Evolutionary conservation across 2,329 filamentous ascomycete genomes (phyloP), one percentile per base, ranked within the genome.

Genomic region (Cladosporium cucumerinum): DNA sequence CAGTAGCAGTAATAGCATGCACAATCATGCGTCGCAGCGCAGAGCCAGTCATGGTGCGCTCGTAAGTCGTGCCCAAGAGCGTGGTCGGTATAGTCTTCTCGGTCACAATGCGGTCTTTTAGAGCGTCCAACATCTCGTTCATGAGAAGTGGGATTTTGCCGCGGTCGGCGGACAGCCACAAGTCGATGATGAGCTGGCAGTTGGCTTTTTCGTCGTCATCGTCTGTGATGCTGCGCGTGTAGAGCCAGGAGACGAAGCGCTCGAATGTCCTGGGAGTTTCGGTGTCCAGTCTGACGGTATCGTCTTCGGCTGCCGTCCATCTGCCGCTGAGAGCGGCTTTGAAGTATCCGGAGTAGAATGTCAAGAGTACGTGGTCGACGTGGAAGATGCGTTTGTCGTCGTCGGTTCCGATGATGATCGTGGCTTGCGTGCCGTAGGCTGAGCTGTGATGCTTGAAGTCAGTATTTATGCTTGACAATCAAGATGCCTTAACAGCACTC

Each of bases 341-440:
- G 58, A 73, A 73, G 61, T 69, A 72, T 43, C 65, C 65, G 2
- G 70, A 72, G 60, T 70, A 70, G 65, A 70, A 70, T 5, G 46
- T 55, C 7, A 72, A 46, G 3, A 72, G 46, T 3, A 63, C 67
- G 32, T 66, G 66, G 67, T 73, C 69, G 5, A 69, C 60, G 16
- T 61, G 36, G 52, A 70, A 72, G 26, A 63, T 63, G 11, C 65
- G 57, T 11, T 43, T 23, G 18, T 61, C 28, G 21, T 43, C 21
- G 18, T 58, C 63, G 43, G 30, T 36, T 6, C 69, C 69, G 34
- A 69, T 66, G 21, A 30, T 54, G 32, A 70, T 57, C 2, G 57
- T 60, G 5, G 57, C 39, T 54, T 54, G 51, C 7, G 51, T n/a
- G 18, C 51, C 51, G n/a, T 54, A 54, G 5, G 51, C 51, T 54